Evolutionary conservation across 768 basidiomycete species (phyloP).

Genomic region (Tulasnella sp.): DNA sequence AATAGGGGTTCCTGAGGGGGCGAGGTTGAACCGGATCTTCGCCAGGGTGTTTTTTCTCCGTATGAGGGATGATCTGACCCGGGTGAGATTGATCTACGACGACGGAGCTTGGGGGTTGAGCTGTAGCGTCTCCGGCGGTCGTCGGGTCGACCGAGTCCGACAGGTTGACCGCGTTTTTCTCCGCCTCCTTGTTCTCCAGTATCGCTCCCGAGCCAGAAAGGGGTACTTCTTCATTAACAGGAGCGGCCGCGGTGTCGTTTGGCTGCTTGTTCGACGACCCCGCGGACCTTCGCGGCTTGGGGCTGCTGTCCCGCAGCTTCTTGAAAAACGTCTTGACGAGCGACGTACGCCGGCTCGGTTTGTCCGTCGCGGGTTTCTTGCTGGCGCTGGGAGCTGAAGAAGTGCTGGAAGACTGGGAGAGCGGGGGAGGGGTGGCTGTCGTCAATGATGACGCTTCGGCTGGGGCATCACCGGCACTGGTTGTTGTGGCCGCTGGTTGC

Average conservation of each 20-base stretch:
- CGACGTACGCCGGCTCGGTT: not conserved
- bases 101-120: not conserved
- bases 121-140: not conserved
- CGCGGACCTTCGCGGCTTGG: not conserved
- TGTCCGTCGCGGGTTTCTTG: not conserved
- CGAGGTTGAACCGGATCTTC: not conserved
- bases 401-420: not conserved
- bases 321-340: not conserved
- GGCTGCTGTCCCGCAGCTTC: not conserved
- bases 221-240: not conserved
- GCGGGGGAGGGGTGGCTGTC: not conserved
- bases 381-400: not conserved
- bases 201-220: not conserved
- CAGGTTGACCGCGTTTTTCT: not conserved
- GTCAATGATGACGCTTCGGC: not conserved
- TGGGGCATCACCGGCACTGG: not conserved
- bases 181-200: not conserved
- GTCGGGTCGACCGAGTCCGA: not conserved
- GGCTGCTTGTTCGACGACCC: not conserved
- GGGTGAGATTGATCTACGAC: not conserved
- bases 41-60: not conserved
- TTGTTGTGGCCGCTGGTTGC: not conserved
- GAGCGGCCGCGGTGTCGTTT: not conserved
- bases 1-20: not conserved
- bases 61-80: conserved; percentile 1